Conservation (phyloP, 495 filamentous ascomycete genomes). For the Aeminium ludgeri region DNA sequence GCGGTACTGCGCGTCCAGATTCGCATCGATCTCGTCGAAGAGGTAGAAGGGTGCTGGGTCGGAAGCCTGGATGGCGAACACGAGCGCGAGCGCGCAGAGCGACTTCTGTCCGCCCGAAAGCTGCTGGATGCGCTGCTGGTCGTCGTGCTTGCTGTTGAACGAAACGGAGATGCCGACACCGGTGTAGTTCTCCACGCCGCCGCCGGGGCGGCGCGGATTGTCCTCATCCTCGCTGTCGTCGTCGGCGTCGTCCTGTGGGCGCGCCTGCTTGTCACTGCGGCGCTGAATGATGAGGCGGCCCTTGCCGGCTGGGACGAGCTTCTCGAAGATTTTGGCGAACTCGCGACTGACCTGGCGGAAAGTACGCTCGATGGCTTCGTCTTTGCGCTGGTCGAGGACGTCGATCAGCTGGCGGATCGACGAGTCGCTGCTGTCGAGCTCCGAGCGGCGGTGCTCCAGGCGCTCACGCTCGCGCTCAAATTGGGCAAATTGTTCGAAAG, state of each 20-base stretch:
- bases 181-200: conserved; percentile 84
- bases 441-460: conserved; percentile 60
- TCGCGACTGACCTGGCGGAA: conserved; percentile 94
- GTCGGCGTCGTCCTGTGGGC: conserved; percentile 32
- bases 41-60: conserved; percentile 97
- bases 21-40: conserved; percentile 98
- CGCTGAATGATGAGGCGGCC: conserved; percentile 88
- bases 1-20: conserved; percentile 92
- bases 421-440: conserved; percentile 64
- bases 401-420: conserved; percentile 84
- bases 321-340: conserved; percentile 83
- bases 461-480: conserved; percentile 84
- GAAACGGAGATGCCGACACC: conserved; percentile 96
- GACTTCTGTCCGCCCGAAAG: conserved; percentile 96
- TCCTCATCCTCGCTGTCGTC: conserved; percentile 36
- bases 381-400: conserved; percentile 86
- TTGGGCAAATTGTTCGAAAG: conserved; percentile 94
- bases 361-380: conserved; percentile 88
- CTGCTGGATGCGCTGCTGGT: conserved; percentile 95
- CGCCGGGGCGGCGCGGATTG: conserved; percentile 4
- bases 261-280: conserved; percentile 53
- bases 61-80: conserved; percentile 97
- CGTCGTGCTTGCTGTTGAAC: conserved; percentile 96
- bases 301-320: conserved; percentile 82
- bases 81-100: conserved; percentile 84